Base-by-base conservation (phyloP, 345 rosid genomes). In the Eucalyptus victrix region DNA sequence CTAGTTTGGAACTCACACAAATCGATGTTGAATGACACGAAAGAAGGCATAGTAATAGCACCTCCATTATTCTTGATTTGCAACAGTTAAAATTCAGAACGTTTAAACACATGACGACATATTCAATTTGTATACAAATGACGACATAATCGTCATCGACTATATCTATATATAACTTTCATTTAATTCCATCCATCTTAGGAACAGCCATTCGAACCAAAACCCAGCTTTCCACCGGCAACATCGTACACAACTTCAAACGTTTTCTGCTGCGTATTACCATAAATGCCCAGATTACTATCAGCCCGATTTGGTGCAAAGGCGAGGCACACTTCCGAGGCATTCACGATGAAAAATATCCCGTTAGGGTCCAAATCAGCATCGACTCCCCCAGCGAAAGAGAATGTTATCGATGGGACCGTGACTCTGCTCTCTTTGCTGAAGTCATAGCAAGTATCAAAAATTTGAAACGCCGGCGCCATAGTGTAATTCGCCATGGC, bases 371-470 rank as follows among this genome's bases (percentile, higher is more conserved):
- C 90, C 40, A 91, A 34, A 12, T 90, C 81, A 10, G 91, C 37
- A 18, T 67, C 32, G 12, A 60, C 89, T 6, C 56, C 88, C 5
- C 91, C 91, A 19, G 34, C 34, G 88, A 90, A 90, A 37, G 47
- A 62, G 86, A 93, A 26, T 6, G 53, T 34, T 32, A 90, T 86
- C n/a, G 28, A 72, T 2, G 94, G 93, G 26, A 90, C 28, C 18
- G 2, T 1, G 7, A 86, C 4, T 4, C 67, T 62, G 0, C 32
- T 53, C 30, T 87, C 72, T 4, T 50, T 19, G 86, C 93, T 91
- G 4, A 91, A 44, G 80, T 92, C 90, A 49, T 91, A 93, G 76
- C 93, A 93, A 2, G 94, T 92, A 80, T 91, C 92, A 1, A 90
- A 32, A 5, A 87, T 72, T 3, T 40, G 45, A 5, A 23, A 1